Conservation (phyloP, 768 basidiomycete species). For the Termitomyces titanicus region DNA sequence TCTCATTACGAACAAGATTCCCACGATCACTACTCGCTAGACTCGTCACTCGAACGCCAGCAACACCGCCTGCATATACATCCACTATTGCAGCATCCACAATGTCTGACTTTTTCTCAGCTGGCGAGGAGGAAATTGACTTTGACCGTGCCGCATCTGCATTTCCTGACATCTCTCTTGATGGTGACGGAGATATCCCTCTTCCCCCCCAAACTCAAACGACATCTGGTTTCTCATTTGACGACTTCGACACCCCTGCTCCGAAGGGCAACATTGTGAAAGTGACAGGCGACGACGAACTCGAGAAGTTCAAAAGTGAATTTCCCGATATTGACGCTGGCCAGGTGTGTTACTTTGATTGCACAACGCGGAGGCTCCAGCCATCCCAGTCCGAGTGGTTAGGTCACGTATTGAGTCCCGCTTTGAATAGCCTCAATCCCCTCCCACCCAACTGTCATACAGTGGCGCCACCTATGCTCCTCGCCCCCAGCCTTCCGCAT, state of each 20-base stretch:
- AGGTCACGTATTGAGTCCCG: not conserved
- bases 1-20: constrained; percentile 7
- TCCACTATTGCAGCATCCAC: constrained; percentile 9
- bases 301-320: constrained; percentile 81
- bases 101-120: constrained; percentile 27
- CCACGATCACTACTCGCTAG: constrained; percentile 14
- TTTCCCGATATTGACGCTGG: constrained; percentile 75
- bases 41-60: not conserved
- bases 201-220: constrained; percentile 23
- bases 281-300: constrained; percentile 81
- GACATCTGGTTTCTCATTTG: constrained; percentile 57
- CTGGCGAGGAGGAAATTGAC: constrained; percentile 61
- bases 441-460: constrained; percentile 29
- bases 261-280: constrained; percentile 53
- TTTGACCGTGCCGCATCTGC: constrained; percentile 78
- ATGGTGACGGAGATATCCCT: constrained; percentile 58
- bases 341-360: constrained; percentile 26
- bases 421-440: constrained; percentile 26
- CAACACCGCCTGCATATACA: not conserved
- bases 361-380: not conserved
- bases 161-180: constrained; percentile 82
- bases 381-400: not conserved
- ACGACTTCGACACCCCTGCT: constrained; percentile 53
- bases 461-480: constrained; percentile 68
- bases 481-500: constrained; percentile 67